Conservation (phyloP, 2,329 filamentous ascomycete genomes). For the Exophiala bonariae region DNA sequence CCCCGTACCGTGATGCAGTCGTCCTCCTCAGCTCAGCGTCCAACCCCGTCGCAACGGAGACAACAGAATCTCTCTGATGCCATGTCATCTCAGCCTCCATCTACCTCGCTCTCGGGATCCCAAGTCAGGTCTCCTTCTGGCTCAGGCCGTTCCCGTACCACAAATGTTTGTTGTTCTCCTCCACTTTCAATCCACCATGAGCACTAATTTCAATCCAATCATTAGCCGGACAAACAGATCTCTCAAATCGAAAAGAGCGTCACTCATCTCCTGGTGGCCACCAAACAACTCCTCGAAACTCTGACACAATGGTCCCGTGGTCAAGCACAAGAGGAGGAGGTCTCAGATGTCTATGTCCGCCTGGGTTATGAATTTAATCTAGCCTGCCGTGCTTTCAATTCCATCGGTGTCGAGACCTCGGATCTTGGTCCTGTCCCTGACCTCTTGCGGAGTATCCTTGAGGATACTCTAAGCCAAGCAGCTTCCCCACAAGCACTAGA, state of each 20-base stretch:
- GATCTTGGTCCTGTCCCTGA: conserved; percentile 96
- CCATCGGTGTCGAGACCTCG: conserved; percentile 92
- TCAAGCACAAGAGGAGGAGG: conserved; percentile 86
- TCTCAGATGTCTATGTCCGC: conserved; percentile 96
- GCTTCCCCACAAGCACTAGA: conserved; percentile 92
- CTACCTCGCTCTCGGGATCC: conserved; percentile 10
- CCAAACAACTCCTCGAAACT: conserved; percentile 95
- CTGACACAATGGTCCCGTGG: conserved; percentile 96
- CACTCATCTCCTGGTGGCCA: conserved; percentile 93
- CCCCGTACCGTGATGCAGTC: neutral
- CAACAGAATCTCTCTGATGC: conserved; percentile 12
- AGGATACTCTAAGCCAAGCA: conserved; percentile 94
- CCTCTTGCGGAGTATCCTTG: conserved; percentile 81
- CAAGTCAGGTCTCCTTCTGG: conserved; percentile 20
- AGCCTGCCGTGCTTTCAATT: conserved; percentile 92
- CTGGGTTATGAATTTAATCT: conserved; percentile 99
- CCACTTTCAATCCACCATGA: conserved; percentile 29
- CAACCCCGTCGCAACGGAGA: conserved; percentile 16
- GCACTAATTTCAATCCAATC: conserved; percentile 2
- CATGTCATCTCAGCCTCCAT: conserved; percentile 11
- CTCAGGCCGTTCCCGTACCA: conserved; percentile 19
- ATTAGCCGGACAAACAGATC: conserved; percentile 69
- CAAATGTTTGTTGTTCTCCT: conserved; percentile 45
- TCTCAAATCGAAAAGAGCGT: conserved; percentile 99
- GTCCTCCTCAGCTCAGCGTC: conserved; percentile 11